These are phyloP conservation scores for Elongisporangium undulatum DNA, from an alignment of 352 stramenopile species.

Conservation along the genomic window DNA sequence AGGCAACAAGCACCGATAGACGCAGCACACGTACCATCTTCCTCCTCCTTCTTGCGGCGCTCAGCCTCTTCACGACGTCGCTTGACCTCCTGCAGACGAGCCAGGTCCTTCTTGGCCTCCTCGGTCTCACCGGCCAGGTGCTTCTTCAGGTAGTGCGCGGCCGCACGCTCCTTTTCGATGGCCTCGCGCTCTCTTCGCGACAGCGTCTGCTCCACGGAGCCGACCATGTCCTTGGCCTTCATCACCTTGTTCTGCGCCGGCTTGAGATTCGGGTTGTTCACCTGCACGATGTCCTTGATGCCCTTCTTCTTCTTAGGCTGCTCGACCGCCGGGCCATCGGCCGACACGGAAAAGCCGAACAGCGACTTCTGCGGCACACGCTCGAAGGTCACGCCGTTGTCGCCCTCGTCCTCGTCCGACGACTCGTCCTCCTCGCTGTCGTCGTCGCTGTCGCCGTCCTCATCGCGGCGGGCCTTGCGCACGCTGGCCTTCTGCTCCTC, in stretches of 20 bases:
- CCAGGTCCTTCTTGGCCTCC: conserved; percentile 84
- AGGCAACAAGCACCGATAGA: neutral
- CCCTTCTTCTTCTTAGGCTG: conserved; percentile 58
- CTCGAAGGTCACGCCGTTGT: conserved; percentile 64
- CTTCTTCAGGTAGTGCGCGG: conserved; percentile 78
- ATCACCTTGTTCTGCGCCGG: conserved; percentile 76
- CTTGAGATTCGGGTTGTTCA: conserved; percentile 79
- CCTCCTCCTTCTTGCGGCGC: conserved; percentile 74
- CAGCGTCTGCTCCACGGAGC: conserved; percentile 59
- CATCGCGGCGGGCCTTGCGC: conserved; percentile 65
- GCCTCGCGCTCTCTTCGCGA: conserved; percentile 82
- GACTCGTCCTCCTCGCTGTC: conserved; percentile 43
- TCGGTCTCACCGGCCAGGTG: conserved; percentile 84
- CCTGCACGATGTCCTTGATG: conserved; percentile 65
- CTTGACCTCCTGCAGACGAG: conserved; percentile 71
- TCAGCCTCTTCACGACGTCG: conserved; percentile 79
- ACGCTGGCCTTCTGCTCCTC: conserved; percentile 68
- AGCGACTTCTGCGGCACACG: conserved; percentile 72
- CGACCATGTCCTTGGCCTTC: conserved; percentile 84
- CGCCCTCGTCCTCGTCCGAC: conserved; percentile 27
- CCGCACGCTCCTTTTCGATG: conserved; percentile 78
- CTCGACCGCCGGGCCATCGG: conserved; percentile 51
- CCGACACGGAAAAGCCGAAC: conserved; percentile 61
- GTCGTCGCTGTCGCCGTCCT: conserved; percentile 37
- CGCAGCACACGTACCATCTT: conserved; percentile 40